These are phyloP conservation scores for Chlamydomonas reinhardtii DNA, from an alignment of 163 green algal species.

Conservation along the genomic window DNA sequence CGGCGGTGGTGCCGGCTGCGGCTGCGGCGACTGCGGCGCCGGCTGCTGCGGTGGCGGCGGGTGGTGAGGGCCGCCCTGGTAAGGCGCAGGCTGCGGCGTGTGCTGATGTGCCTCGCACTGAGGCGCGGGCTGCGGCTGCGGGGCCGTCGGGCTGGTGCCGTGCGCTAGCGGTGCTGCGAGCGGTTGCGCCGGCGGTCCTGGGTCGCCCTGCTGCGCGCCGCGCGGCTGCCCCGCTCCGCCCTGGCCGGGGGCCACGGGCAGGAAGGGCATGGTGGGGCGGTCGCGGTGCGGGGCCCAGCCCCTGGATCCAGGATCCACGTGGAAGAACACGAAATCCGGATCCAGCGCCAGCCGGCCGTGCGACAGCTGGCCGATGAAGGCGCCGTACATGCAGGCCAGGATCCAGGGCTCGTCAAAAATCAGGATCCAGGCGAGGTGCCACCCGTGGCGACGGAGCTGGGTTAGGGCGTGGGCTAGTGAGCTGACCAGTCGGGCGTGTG, in stretches of 20 bases:
- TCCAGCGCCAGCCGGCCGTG: background rate
- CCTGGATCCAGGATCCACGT: background rate
- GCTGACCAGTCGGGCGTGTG: background rate
- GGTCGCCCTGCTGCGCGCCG: no score
- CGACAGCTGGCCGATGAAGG: background rate
- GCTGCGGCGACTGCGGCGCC: no score
- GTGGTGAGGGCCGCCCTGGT: no score
- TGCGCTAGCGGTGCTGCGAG: no score
- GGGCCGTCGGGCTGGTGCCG: no score
- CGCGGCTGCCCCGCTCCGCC: no score
- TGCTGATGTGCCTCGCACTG: no score
- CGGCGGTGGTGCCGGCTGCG: no score
- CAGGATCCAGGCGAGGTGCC: constrained; percentile 16
- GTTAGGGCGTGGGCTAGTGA: background rate
- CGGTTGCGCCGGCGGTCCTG: no score
- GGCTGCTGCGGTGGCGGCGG: no score
- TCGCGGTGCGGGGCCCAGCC: constrained; percentile 29
- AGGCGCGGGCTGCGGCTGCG: no score
- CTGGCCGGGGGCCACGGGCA: background rate
- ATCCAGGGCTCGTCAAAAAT: constrained; percentile 17
- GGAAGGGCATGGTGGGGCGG: constrained; percentile 24
- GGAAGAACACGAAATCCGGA: constrained; percentile 2
- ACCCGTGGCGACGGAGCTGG: background rate
- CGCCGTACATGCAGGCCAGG: constrained; percentile 11
- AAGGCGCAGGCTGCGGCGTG: no score